phyloP scores from a whole-genome alignment of 176 grass and related monocot species.

The Cenchrus fungigraminus region DNA sequence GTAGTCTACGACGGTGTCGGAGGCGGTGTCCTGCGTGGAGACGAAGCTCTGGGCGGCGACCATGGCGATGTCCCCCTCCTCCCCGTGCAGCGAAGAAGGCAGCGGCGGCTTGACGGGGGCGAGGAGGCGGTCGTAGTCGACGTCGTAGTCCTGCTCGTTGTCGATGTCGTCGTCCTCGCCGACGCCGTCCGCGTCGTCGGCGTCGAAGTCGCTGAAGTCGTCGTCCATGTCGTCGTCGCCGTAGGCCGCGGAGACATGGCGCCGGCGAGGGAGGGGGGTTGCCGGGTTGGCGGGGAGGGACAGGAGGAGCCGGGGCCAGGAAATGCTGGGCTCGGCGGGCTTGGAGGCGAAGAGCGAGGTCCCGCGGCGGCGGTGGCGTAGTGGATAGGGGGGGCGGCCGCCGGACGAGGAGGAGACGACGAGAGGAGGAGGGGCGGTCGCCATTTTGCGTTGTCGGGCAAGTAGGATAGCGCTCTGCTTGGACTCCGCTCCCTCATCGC shows the following conservation, averaged over 20 bases:
- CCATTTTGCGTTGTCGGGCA: no score
- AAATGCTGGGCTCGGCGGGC: no score
- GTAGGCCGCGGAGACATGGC: slow-evolving; percentile 44
- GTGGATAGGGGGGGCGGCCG: no score
- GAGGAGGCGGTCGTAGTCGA: slow-evolving; percentile 90
- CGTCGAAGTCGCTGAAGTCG: slow-evolving; percentile 70
- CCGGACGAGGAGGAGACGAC: no score
- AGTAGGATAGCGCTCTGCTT: no score
- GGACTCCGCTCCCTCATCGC: no score
- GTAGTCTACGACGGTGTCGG: slow-evolving; percentile 82
- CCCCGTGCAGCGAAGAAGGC: slow-evolving; percentile 6
- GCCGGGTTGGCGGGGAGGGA: neutral
- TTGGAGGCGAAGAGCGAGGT: no score
- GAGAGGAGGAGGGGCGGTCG: no score
- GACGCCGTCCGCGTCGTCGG: slow-evolving; percentile 62
- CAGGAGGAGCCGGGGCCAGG: no score
- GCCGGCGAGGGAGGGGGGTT: neutral
- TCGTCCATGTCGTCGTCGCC: slow-evolving; percentile 77
- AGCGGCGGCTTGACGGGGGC: slow-evolving; percentile 31
- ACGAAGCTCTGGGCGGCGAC: slow-evolving; percentile 74
- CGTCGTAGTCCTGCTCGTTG: slow-evolving; percentile 95
- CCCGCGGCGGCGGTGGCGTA: no score
- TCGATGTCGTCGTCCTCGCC: slow-evolving; percentile 79
- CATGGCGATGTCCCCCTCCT: slow-evolving; percentile 68
- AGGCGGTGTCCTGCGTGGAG: slow-evolving; percentile 70